These are phyloP conservation scores for Cladorrhinum sp. DNA, from an alignment of 2,329 filamentous ascomycete species.

Conservation along the genomic window DNA sequence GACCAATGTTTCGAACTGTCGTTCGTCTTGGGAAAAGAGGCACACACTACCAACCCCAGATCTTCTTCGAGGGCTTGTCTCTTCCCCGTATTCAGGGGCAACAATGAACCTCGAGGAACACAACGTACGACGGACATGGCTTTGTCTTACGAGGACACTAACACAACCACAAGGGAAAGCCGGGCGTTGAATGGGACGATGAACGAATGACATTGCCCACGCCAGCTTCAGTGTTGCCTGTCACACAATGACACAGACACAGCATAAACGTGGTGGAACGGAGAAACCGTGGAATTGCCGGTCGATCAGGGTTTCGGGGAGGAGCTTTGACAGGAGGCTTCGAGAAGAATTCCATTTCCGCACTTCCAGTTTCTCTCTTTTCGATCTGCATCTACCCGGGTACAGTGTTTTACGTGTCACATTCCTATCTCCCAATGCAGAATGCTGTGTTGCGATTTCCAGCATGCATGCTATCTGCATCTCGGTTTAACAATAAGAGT, in stretches of 20 bases:
- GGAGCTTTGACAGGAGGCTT: not conserved
- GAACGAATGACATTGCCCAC: not conserved
- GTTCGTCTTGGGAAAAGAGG: not conserved
- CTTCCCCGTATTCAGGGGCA: not conserved
- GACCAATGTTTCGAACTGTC: not conserved
- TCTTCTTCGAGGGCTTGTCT: not conserved
- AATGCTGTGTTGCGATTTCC: not conserved
- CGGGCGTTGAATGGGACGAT: not conserved
- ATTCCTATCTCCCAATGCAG: not conserved
- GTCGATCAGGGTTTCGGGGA: not conserved
- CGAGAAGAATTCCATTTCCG: not conserved
- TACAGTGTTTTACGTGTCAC: not conserved
- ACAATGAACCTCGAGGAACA: not conserved
- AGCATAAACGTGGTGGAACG: not conserved
- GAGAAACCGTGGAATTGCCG: not conserved
- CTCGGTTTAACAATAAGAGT: not conserved
- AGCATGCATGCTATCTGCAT: not conserved
- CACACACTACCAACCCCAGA: not conserved
- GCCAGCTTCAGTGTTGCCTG: too few relatives aligned
- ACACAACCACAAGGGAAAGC: not conserved
- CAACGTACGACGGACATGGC: not conserved
- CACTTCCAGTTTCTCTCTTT: not conserved
- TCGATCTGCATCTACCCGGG: too few relatives aligned
- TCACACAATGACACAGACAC: not conserved
- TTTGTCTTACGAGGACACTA: too few relatives aligned